Evolutionary conservation across 371 early-diverging fungal species (phyloP), one percentile per base, ranked within the genome.

Genomic region (Mortierella sp.): DNA sequence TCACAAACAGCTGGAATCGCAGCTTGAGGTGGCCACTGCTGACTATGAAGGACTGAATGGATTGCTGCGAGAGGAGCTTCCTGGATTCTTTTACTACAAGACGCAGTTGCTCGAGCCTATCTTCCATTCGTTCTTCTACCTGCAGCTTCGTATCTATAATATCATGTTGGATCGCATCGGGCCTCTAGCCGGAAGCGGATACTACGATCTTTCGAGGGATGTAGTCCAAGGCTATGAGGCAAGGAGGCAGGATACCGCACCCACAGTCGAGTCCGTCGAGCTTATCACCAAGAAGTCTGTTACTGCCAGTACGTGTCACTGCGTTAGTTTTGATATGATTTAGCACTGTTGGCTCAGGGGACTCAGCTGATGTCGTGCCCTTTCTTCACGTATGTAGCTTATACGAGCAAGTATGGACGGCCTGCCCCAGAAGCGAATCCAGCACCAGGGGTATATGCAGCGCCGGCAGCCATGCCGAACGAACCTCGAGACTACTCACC

Each of bases 11-110:
- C 53, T 82, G 52, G 90, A 95, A 71, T 81, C 81, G 6, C 78
- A 83, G 50, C 62, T 93, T 49, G 90, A 92, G 46, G 86, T 86
- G 44, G 92, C 95, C 2, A 89, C 92, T 0, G 81, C 90, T 60
- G 93, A 93, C 46, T 95, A 89, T 69, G 86, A 90, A 30, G 82
- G 86, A 56, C 69, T 92, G 53, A 92, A 93, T 68, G 84, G 87
- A 43, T 68, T 86, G 47, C 65, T 93, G 44, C 90, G 89, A 50
- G 79, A 84, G 31, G 86, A 95, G 53, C 72, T 95, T 4, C 93
- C 95, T 6, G 64, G 72, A 11, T 89, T 94, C 80, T 89, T 84
- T 60, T 79, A 78, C 53, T 83, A 82, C 61, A 80, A 76, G 47
- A 70, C 69, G 26, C 82, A 81, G 41, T 86, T 94, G 65, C 87